These are phyloP conservation scores for Colletotrichum kahawae DNA, from an alignment of 2,329 filamentous ascomycete genomes.

Conservation along the genomic window DNA sequence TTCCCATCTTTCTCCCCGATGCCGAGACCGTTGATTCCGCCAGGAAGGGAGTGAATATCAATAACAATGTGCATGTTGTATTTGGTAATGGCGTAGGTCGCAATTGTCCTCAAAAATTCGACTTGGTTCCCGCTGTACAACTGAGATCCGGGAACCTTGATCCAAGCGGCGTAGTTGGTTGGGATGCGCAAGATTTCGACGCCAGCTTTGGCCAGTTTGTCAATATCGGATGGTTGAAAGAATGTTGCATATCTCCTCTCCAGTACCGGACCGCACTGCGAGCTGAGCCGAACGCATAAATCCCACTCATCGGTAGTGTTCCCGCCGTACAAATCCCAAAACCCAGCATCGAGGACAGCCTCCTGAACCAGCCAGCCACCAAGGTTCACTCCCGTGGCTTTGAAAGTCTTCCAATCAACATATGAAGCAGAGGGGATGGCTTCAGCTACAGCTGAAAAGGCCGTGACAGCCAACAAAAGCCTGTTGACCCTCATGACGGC, in stretches of 20 bases:
- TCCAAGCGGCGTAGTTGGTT: background rate
- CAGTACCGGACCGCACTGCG: background rate
- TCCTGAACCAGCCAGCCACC: background rate
- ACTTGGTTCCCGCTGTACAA: background rate
- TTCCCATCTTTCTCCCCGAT: background rate
- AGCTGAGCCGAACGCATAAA: background rate
- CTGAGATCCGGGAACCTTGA: background rate
- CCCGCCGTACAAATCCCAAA: background rate
- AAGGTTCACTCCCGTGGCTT: background rate
- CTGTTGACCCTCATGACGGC: background rate
- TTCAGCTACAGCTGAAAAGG: background rate
- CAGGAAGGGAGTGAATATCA: background rate
- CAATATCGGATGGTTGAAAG: background rate
- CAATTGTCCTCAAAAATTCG: background rate
- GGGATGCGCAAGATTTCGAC: background rate
- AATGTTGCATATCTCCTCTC: background rate
- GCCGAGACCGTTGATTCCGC: background rate
- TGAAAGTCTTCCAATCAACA: background rate
- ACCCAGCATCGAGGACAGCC: background rate
- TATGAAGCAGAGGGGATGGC: background rate
- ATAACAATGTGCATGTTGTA: background rate
- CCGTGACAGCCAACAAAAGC: background rate
- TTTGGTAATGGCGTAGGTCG: background rate
- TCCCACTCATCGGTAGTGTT: conserved; percentile 3
- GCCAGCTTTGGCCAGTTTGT: background rate